Base-by-base conservation (phyloP, 768 basidiomycete species). In the Tylopilus rubrobrunneus region DNA sequence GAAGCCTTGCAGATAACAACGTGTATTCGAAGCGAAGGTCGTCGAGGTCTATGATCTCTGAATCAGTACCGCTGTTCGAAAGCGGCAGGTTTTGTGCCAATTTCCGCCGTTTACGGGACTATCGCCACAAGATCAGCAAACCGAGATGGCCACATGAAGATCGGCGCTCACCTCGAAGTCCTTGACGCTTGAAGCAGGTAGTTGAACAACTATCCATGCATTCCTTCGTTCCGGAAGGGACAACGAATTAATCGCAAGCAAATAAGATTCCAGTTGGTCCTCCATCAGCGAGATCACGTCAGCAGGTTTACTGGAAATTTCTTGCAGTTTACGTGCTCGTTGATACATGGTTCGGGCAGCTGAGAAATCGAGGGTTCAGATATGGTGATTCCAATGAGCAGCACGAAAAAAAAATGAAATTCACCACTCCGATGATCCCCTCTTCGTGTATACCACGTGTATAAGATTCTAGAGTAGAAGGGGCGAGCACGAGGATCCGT, bases 341-440 rank as follows among this genome's bases (percentile, higher is more conserved):
- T 91, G 89, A 69, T 95, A 98, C 95, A 98, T 97, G 10, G 85
- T 85, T 49, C 87, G 78, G 15, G 91, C 90, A 51, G 95, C 96
- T 98, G 65, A 33, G 46, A 53, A 49, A 58, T 48, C 52, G 50
- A 60, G 67, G 68, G 67, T 61, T 67, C 57, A 63, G 61, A 60
- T 59, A 56, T 10, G 12, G 27, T 53, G 56, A 44, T 45, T 42
- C 33, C 31, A 31, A 39, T 51, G 33, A 56, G 52, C 50, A 48
- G 52, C 36, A 52, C 55, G 25, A n/a, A 42, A 34, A 34, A 34
- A 49, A 64, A 40, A 33, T 39, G 42, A 55, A 57, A 76, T 83
- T 70, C 68, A 95, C 96, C 97, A 67, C 83, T 92, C 48, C 92
- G 83, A 72, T 94, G 93, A 68, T 98, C 93, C 27, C 90, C 89